A percentile compares a stretch with the other conserved stretches of the same genome.
phyloP scores from a whole-genome alignment of 257 asterid genomes.

The Solanum lycopersicoides region DNA sequence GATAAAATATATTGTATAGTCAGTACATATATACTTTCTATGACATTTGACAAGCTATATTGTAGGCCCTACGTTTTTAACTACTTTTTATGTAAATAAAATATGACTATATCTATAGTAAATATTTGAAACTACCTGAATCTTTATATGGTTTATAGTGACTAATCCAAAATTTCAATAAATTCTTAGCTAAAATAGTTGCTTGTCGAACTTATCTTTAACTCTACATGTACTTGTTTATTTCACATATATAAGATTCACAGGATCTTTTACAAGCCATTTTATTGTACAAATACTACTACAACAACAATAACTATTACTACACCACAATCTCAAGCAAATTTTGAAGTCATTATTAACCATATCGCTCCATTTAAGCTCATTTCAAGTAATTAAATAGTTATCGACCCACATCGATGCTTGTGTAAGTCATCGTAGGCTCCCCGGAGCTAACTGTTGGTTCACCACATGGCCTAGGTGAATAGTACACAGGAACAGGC shows the following conservation, averaged over 20 bases:
- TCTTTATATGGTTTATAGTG: background rate
- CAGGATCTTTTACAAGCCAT: background rate
- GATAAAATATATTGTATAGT: too few relatives aligned
- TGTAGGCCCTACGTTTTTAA: background rate
- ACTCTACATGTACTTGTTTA: background rate
- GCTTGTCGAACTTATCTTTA: background rate
- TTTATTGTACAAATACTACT: background rate
- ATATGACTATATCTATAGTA: background rate
- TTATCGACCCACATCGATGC: conserved; percentile 21
- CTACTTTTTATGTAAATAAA: background rate
- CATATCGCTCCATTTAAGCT: background rate
- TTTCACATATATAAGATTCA: background rate
- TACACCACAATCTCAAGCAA: background rate
- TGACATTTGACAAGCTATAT: background rate
- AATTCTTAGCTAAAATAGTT: too few relatives aligned
- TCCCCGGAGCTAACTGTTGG: conserved; percentile 4
- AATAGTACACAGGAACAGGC: conserved; percentile 18
- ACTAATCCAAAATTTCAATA: background rate
- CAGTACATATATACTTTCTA: too few relatives aligned
- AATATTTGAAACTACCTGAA: too few relatives aligned
- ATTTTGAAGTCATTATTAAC: background rate
- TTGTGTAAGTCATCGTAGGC: conserved; percentile 9
- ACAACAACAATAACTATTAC: background rate
- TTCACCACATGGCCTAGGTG: background rate
- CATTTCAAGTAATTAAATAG: background rate